Evolutionary conservation across 2,329 filamentous ascomycete genomes (phyloP), one percentile per base, ranked within the genome.

Genomic region (Ramularia endophylla): DNA sequence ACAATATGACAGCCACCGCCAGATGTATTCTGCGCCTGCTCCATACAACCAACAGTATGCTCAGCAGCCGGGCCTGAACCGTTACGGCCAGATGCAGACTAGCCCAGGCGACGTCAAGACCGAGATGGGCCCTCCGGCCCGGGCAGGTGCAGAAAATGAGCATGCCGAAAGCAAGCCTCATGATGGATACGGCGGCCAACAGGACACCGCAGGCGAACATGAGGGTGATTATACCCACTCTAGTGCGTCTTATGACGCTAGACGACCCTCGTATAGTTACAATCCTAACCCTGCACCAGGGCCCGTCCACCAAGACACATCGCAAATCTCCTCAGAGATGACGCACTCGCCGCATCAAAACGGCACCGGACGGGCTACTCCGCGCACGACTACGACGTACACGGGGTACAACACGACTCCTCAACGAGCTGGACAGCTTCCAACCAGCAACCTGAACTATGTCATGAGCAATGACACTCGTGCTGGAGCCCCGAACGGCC

Each of bases 201-300:
- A 55, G 37, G 58, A 61, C 48, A 58, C 52, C 19, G 61, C 63
- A 18, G 57, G 55, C 28, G 55, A 64, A 46, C 71, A 75, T 35
- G 72, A 75, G 46, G 72, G 81, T 19, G 88, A 95, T 66, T 95
- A 95, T 66, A 88, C 89, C 16, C 88, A 94, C 59, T 85, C 81
- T 61, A 80, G 77, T 43, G 73, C 78, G 29, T 71, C 72, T 34
- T 94, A 94, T 62, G 83, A 83, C 58, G 69, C 78, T 32, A 83
- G 75, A 62, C 83, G 87, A 44, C 73, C 72, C 27, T 77, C 83
- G 9, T 94, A 94, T 67, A 85, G 80, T 56, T 94, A 94, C 67
- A 80, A 68, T 38, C 68, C 79, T 49, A 81, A 78, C 30, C 73
- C 81, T 6, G 75, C 80, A 13, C 76, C 86, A 59, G 57, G 57